These are phyloP conservation scores for Huntiella decipiens DNA, from an alignment of 2,329 filamentous ascomycete genomes.

Conservation along the genomic window DNA sequence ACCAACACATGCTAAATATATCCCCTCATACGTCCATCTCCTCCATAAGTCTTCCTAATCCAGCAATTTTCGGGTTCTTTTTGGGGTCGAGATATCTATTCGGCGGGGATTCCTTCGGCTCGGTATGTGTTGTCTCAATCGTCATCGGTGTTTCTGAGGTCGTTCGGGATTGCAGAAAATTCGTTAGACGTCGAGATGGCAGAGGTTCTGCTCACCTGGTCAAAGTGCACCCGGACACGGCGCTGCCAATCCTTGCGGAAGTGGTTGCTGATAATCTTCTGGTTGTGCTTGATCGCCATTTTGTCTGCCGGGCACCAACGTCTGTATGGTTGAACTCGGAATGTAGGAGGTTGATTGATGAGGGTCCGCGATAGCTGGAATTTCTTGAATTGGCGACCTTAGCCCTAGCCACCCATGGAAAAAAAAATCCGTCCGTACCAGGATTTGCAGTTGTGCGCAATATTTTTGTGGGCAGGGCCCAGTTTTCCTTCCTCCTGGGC, in stretches of 20 bases:
- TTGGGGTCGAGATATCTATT: neutral
- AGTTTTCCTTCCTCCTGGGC: conserved; percentile 7
- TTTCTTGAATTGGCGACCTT: conserved; percentile 12
- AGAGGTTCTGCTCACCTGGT: conserved; percentile 49
- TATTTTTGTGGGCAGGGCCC: conserved; percentile 8
- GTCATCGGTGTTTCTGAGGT: conserved; percentile 4
- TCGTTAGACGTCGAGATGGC: conserved; percentile 10
- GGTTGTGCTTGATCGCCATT: conserved; percentile 97
- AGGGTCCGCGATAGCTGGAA: conserved; percentile 11
- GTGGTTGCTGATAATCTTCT: conserved; percentile 94
- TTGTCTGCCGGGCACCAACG: conserved; percentile 11
- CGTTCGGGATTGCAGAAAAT: conserved; percentile 3
- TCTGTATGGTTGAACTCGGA: conserved; percentile 11
- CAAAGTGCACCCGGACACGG: conserved; percentile 97
- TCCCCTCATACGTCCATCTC: neutral
- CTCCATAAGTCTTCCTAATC: neutral
- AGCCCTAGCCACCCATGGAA: conserved; percentile 12
- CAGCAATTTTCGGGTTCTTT: too few species aligned
- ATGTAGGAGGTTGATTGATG: conserved; percentile 10
- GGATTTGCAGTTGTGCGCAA: conserved; percentile 10
- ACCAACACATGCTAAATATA: neutral
- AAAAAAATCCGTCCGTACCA: conserved; percentile 12
- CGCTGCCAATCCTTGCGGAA: conserved; percentile 99
- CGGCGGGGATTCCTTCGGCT: neutral
- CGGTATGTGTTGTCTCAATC: conserved; percentile 2